These are phyloP conservation scores for Backusella australiensis DNA, from an alignment of 192 early-diverging fungal species.

Conservation along the genomic window DNA sequence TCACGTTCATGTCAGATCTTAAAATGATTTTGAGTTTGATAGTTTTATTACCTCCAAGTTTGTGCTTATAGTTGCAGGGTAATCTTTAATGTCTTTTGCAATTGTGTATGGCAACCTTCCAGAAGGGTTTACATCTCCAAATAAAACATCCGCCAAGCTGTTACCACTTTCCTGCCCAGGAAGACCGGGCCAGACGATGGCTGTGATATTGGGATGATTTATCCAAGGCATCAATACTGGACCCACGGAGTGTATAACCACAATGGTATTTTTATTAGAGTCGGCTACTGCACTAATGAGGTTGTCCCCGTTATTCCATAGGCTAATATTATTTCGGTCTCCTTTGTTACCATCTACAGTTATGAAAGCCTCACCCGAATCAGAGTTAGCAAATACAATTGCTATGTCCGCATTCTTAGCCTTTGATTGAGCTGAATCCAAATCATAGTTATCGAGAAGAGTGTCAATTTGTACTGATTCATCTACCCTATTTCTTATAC, in stretches of 20 bases:
- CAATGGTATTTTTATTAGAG: conserved; percentile 42
- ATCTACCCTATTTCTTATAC: neutral
- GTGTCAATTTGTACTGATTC: neutral
- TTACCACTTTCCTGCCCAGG: conserved; percentile 69
- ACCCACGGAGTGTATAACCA: conserved; percentile 47
- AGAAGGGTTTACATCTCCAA: conserved; percentile 61
- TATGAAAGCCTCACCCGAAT: conserved; percentile 31
- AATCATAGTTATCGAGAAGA: conserved; percentile 15
- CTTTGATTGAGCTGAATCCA: neutral
- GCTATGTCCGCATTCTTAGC: conserved; percentile 18
- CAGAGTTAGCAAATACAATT: conserved; percentile 31
- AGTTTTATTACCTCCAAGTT: neutral
- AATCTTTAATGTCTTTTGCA: conserved; percentile 37
- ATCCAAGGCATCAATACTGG: conserved; percentile 61
- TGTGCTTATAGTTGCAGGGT: conserved; percentile 17
- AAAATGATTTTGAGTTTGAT: neutral
- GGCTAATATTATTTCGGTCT: conserved; percentile 17
- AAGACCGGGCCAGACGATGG: conserved; percentile 50
- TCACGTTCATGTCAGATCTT: neutral
- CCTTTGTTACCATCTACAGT: conserved; percentile 17
- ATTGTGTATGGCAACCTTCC: conserved; percentile 62
- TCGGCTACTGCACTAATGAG: conserved; percentile 36
- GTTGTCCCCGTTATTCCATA: conserved; percentile 29
- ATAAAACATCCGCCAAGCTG: conserved; percentile 63
- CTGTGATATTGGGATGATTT: conserved; percentile 57